These are phyloP conservation scores for Skeletonema marinoi DNA, from an alignment of 108 stramenopile genomes.

Conservation along the genomic window DNA sequence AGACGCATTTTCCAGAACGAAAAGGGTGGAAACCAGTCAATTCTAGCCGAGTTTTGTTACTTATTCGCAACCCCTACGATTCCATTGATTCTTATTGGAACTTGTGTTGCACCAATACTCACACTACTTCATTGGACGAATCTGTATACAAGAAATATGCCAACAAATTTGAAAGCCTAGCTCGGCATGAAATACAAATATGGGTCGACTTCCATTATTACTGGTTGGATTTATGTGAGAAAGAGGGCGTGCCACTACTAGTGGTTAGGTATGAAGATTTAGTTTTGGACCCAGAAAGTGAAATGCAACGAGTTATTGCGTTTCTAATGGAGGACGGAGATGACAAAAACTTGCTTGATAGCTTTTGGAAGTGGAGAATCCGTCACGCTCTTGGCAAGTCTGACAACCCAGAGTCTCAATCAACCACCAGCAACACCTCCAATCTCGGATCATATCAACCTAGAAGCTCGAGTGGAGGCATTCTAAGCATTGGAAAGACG, in stretches of 20 bases:
- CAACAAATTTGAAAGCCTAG: conserved; percentile 64
- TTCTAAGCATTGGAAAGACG: conserved; percentile 55
- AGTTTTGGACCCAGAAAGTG: conserved; percentile 49
- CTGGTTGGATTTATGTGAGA: conserved; percentile 60
- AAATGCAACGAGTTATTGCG: conserved; percentile 53
- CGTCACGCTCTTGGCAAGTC: conserved; percentile 25
- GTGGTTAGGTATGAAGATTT: conserved; percentile 85
- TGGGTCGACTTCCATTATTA: conserved; percentile 73
- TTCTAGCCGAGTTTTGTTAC: conserved; percentile 64
- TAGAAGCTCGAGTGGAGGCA: conserved; percentile 37
- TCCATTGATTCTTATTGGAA: conserved; percentile 96
- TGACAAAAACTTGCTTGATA: conserved; percentile 6
- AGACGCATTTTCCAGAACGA: conserved; percentile 97
- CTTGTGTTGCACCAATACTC: conserved; percentile 93
- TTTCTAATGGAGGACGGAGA: conserved; percentile 43
- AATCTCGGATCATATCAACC: conserved; percentile 63
- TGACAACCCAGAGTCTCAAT: background rate
- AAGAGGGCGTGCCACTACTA: conserved; percentile 43
- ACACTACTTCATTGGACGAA: conserved; percentile 82
- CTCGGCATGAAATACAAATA: conserved; percentile 70
- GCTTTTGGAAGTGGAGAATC: conserved; percentile 55
- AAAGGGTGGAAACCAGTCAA: conserved; percentile 57
- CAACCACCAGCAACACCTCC: conserved; percentile 4
- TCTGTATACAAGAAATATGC: conserved; percentile 62
- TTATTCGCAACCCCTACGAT: conserved; percentile 97